Base-by-base conservation (phyloP, 2,329 filamentous ascomycete genomes). In the Pyrenophora tritici-repentis region DNA sequence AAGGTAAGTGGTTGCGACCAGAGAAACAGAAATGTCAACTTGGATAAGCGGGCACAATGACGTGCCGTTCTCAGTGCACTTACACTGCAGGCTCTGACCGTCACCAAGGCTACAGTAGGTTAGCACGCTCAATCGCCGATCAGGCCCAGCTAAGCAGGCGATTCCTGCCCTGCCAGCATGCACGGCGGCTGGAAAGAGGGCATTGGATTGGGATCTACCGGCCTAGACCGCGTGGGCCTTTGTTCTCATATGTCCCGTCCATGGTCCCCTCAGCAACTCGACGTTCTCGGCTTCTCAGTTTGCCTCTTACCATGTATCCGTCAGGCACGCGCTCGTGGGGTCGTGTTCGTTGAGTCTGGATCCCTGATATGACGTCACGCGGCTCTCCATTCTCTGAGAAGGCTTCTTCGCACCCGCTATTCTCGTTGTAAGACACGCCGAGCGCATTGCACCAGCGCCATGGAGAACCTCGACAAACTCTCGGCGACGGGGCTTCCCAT, bases 391-490 rank as follows among this genome's bases (percentile, higher is more conserved):
- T 39, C 44, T 44, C 26, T 32, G 32, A 53, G 33, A 39, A 47
- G 14, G 40, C 42, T 51, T 55, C 47, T 40, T 45, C 35, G 29
- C 43, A 47, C 52, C 43, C 43, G 35, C 40, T 40, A 17, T 38
- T 39, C 43, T 35, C 29, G 45, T 40, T 36, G 35, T 35, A 31
- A 43, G 35, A 44, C 45, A 38, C 3, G 41, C 48, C 17, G 40
- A 43, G 42, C 31, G 18, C 43, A 41, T 31, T 34, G 43, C 41
- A 34, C 13, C 24, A 22, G 48, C 48, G 26, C 43, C 48, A 55
- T 55, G 52, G 52, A 55, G 53, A 68, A 67, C 34, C 61, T 71
- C 41, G 66, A 71, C 54, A 68, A 62, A 44, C 61, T 71, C 16
- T 70, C 63, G 3, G 65, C 60, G 14, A 57, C 66, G 16, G 69